Base-by-base conservation (phyloP, 768 basidiomycete species). In the Naganishia randhawae region DNA sequence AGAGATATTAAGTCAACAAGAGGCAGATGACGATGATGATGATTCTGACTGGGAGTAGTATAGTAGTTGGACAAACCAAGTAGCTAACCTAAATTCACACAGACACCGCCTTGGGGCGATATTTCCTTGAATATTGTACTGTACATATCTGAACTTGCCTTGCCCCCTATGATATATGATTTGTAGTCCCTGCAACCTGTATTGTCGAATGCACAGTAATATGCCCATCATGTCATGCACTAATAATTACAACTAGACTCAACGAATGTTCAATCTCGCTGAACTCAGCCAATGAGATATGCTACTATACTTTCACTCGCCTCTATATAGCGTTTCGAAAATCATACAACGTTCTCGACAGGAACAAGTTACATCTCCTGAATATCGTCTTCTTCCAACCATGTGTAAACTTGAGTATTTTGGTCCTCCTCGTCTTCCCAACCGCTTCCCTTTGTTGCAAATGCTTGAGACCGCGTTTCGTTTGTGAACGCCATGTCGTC, bases 361-460 rank as follows among this genome's bases (percentile, higher is more conserved):
- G 7, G 27, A 37, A n/a, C n/a, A n/a, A n/a, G n/a, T 54, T 55
- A 76, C 35, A 70, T 79, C 17, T 82, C 81, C 57, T 81, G 80
- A 27, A 82, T 81, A 37, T 81, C 80, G 64, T 82, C 81, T 14
- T 75, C 75, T 39, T 80, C 78, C 41, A 78, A 70, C 69, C 80
- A 81, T 22, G 61, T 64, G 6, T 35, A 37, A 16, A 39, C 2
- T 39, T 61, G 57, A 7, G n/a, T 61, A 8, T 17, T 11, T 10
- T 55, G 29, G 16, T 29, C 29, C 1, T 31, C 35, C 32, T 50
- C 51, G 17, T 69, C 68, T 3, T 68, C 66, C 27, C 6, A 32
- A 10, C n/a, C 22, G 9, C 22, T 32, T 42, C 10, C 35, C n/a
- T 27, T 42, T 16, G 33, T 10, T 2, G 65, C 25, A 39, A 33